Base-by-base conservation (phyloP, 148 eudicot species). In the Cornus controversa region DNA sequence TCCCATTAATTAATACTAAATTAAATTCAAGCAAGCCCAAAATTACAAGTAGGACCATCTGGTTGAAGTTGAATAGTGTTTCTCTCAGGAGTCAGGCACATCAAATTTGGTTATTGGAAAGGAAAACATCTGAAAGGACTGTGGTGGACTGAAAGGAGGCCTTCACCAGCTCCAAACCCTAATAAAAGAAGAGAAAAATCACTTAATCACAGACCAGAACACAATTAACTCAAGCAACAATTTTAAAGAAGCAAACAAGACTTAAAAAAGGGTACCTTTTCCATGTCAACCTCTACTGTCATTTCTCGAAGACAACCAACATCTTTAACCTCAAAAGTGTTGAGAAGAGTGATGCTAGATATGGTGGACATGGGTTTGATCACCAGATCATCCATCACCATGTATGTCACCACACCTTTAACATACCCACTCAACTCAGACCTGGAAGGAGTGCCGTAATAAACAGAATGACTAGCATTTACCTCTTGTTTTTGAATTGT, bases 351-450 rank as follows among this genome's bases (percentile, higher is more conserved):
- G 28, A 76, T 28, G 36, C 65, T 67, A 23, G 50, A 67, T 10
- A 76, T 64, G 24, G 72, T 47, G 72, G 79, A 76, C 72, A 67
- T 47, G 23, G 79, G 50, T 24, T 53, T 67, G n/a, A 76, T 66
- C 22, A 24, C 58, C 18, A 67, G 65, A 67, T 76, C 71, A 67
- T 67, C 79, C 72, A 28, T 15, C 22, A 76, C 72, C 79, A 67
- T 76, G 50, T 76, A 76, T 11, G 65, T 29, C 26, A 76, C 72
- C 65, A 29, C 63, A 2, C 72, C 31, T 23, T 67, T 50, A 8
- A 76, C 78, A 14, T 45, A 67, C 24, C 78, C 71, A 1, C 42
- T 26, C 65, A 53, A 7, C 50, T 7, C 26, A 16, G 3, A 15
- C 5, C 4, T 28, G 14, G 50, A 2, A 42, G 50, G 50, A 42